These are phyloP conservation scores for Ulvella scutata DNA, from an alignment of 139 green algal genomes.

Conservation along the genomic window DNA sequence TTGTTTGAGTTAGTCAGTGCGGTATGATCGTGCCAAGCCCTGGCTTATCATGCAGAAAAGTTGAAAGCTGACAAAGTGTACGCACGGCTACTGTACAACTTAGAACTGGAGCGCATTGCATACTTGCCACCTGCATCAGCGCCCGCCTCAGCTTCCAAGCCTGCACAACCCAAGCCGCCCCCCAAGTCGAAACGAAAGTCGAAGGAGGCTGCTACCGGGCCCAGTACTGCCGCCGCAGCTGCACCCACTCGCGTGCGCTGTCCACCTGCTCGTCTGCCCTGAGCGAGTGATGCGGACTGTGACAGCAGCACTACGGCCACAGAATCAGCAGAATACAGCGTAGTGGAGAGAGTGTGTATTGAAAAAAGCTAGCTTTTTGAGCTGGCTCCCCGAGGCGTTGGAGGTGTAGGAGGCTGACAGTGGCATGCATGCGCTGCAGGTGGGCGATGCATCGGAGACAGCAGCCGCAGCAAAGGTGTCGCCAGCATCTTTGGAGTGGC, in stretches of 20 bases:
- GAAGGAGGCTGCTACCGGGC: neutral
- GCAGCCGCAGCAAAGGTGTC: neutral
- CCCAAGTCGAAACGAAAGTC: neutral
- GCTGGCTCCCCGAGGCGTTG: too few species aligned
- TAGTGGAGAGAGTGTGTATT: neutral
- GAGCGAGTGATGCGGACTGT: neutral
- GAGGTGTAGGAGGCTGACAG: too few species aligned
- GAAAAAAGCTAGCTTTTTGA: too few species aligned
- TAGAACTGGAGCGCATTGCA: neutral
- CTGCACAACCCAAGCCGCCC: neutral
- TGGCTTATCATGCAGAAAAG: neutral
- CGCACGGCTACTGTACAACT: neutral
- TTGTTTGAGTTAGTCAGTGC: neutral
- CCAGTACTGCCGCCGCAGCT: neutral
- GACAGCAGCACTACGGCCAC: neutral
- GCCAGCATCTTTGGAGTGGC: neutral
- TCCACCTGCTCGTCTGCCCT: neutral
- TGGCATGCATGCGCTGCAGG: too few species aligned
- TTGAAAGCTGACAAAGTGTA: neutral
- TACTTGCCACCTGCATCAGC: neutral
- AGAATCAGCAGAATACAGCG: neutral
- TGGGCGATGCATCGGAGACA: too few species aligned
- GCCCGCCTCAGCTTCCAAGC: neutral
- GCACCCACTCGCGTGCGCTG: neutral
- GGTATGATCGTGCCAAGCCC: neutral